phyloP scores from a whole-genome alignment of 305 asterid genomes.

The Fraxinus latifolia region DNA sequence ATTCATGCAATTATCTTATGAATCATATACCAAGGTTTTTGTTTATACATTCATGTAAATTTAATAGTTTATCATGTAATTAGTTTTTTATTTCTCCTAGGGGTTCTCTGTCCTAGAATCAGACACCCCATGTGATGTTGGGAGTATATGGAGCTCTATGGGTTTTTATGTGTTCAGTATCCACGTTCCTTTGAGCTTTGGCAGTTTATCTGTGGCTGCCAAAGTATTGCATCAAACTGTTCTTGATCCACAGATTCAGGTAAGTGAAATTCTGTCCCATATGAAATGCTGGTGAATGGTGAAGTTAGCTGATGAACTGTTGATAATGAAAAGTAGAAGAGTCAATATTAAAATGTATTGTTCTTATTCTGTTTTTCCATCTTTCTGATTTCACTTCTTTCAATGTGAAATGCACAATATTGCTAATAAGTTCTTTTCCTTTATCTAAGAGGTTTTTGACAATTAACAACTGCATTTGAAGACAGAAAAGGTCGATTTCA shows the following conservation, averaged over 20 bases:
- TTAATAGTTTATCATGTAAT: not conserved
- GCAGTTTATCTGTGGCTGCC: constrained; percentile 67
- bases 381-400: not conserved
- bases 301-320: constrained; percentile 1
- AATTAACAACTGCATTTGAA: not conserved
- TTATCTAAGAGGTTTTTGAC: not conserved
- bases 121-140: constrained; percentile 46
- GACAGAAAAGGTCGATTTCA: not conserved
- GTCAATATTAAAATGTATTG: not conserved
- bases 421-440: not conserved
- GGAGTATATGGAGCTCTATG: constrained; percentile 62
- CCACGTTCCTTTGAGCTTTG: constrained; percentile 86
- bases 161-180: constrained; percentile 73
- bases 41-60: not conserved
- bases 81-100: constrained; percentile 31
- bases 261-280: constrained; percentile 16
- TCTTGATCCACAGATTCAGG: constrained; percentile 57
- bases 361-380: not conserved
- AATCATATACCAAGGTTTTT: not conserved
- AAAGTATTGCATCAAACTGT: constrained; percentile 49
- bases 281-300: constrained; percentile 11
- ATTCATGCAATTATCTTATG: not conserved
- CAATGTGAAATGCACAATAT: not conserved
- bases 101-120: constrained; percentile 69
- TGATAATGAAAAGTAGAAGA: not conserved